These are phyloP conservation scores for Gossypium thurberi DNA, from an alignment of 345 rosid species.

Conservation along the genomic window DNA sequence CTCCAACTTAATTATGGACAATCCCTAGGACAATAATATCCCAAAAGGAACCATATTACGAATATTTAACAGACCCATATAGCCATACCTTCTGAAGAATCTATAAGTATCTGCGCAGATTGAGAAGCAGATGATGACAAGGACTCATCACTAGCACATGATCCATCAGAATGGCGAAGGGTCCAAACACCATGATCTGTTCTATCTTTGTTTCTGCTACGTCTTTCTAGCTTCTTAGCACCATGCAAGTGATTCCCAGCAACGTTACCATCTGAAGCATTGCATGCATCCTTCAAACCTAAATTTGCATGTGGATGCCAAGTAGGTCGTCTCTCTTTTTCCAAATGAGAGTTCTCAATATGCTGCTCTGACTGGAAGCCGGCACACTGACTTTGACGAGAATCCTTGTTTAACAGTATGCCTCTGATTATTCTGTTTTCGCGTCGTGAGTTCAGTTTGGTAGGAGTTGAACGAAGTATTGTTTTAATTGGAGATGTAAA, in stretches of 20 bases:
- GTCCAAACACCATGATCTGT: constrained; percentile 64
- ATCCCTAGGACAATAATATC: background rate
- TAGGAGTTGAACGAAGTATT: constrained; percentile 24
- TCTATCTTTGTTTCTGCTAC: constrained; percentile 49
- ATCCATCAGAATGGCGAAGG: constrained; percentile 53
- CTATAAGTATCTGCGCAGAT: constrained; percentile 21
- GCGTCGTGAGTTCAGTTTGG: constrained; percentile 40
- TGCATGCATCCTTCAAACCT: constrained; percentile 39
- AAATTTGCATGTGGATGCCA: constrained; percentile 29
- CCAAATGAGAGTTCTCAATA: constrained; percentile 25
- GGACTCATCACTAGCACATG: constrained; percentile 49
- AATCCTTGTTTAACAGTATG: constrained; percentile 46
- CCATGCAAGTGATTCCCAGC: constrained; percentile 32
- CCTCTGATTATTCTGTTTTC: constrained; percentile 40
- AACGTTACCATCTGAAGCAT: constrained; percentile 38
- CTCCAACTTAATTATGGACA: background rate
- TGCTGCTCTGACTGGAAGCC: constrained; percentile 40
- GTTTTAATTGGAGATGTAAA: constrained; percentile 27
- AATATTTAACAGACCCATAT: background rate
- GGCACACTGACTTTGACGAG: constrained; percentile 33
- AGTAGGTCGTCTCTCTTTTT: constrained; percentile 47
- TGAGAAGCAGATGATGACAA: constrained; percentile 31
- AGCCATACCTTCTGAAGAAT: constrained; percentile 28
- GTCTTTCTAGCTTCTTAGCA: constrained; percentile 46
- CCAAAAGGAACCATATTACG: background rate